Percentiles rank a stretch among this genome's conserved stretches.
phyloP scores from a whole-genome alignment of 257 asterid genomes.

The Primulina huaijiensis region DNA sequence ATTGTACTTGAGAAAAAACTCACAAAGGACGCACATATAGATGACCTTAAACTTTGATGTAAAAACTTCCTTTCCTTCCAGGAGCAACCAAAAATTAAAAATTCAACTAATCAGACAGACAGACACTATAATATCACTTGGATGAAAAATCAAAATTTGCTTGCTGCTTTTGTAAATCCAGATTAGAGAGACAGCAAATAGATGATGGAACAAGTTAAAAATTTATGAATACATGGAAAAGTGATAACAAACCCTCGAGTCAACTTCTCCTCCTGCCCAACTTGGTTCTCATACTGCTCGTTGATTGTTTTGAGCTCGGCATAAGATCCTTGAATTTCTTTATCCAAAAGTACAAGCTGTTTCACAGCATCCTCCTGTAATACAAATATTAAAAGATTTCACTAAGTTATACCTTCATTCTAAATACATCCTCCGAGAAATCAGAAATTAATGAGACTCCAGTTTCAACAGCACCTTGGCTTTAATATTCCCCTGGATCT shows the following conservation, averaged over 20 bases:
- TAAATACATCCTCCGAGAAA: conserved; percentile 15
- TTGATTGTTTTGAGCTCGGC: conserved; percentile 58
- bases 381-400: conserved; percentile 27
- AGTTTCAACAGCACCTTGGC: conserved; percentile 59
- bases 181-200: conserved; percentile 13
- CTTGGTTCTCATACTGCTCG: conserved; percentile 58
- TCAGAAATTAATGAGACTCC: conserved; percentile 18
- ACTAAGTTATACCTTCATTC: conserved; percentile 14
- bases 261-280: conserved; percentile 77
- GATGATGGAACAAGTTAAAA: conserved; percentile 6
- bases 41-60: too few species aligned
- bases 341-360: conserved; percentile 77
- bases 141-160: neutral
- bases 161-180: too few species aligned
- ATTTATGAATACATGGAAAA: neutral
- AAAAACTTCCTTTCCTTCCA: too few species aligned
- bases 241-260: conserved; percentile 64
- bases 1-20: too few species aligned
- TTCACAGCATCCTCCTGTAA: conserved; percentile 77
- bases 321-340: conserved; percentile 68
- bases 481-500: conserved; percentile 59
- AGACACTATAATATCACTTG: neutral
- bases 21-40: too few species aligned
- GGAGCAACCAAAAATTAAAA: too few species aligned
- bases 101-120: too few species aligned